Conservation (phyloP, 1,139 yeast genomes). For the Nadsonia starkeyi-henricii region DNA sequence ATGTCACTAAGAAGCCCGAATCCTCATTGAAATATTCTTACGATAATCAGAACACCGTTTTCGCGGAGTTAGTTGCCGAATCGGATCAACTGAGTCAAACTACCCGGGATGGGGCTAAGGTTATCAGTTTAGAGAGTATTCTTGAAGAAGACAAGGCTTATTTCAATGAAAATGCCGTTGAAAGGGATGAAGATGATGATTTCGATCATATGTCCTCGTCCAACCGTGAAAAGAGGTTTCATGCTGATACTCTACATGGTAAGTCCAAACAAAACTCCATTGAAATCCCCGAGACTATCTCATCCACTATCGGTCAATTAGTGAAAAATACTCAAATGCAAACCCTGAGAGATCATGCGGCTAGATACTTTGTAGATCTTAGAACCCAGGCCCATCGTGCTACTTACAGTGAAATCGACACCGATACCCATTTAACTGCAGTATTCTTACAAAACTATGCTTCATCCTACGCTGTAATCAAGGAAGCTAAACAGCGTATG, state of each 20-base stretch:
- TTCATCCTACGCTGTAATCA: conserved; percentile 48
- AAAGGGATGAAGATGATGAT: background rate
- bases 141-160: background rate
- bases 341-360: conserved; percentile 16
- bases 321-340: conserved; percentile 14
- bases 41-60: background rate
- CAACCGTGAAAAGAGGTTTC: background rate
- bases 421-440: conserved; percentile 73
- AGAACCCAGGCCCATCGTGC: conserved; percentile 19
- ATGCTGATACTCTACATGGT: background rate
- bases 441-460: conserved; percentile 80
- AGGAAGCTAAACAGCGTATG: conserved; percentile 47
- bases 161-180: background rate
- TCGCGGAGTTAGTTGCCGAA: background rate
- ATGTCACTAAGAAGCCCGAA: background rate
- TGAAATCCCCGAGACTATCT: conserved; percentile 11
- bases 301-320: conserved; percentile 12
- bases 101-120: background rate
- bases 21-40: background rate
- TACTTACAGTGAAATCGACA: conserved; percentile 38
- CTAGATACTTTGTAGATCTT: conserved; percentile 15
- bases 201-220: background rate
- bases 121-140: background rate
- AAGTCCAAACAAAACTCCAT: background rate
- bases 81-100: background rate